Evolutionary conservation across 495 filamentous ascomycete species (phyloP).

Genomic region (Neurospora hispaniola): DNA sequence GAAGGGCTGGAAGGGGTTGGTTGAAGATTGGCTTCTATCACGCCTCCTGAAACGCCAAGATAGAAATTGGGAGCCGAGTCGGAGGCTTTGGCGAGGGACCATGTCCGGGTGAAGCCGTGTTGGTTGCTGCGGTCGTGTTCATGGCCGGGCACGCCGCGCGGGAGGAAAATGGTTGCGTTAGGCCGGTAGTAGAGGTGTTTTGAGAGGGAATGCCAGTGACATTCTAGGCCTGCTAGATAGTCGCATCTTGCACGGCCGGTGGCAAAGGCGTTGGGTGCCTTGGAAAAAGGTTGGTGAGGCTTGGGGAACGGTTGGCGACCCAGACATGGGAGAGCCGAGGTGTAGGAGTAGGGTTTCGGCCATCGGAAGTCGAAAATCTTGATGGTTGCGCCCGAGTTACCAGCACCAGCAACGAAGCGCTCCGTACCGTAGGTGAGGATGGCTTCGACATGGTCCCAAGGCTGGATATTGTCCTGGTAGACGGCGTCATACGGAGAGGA

Average conservation of each 20-base stretch:
- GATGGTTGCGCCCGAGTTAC: constrained; percentile 23
- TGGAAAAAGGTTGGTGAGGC: constrained; percentile 23
- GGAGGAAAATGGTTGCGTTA: constrained; percentile 31
- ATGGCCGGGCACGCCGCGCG: constrained; percentile 5
- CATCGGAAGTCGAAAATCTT: constrained; percentile 41
- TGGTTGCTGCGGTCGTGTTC: background rate
- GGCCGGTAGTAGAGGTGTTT: constrained; percentile 31
- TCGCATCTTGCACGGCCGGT: constrained; percentile 16
- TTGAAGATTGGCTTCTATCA: constrained; percentile 27
- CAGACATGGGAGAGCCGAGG: constrained; percentile 28
- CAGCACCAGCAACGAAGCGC: constrained; percentile 30
- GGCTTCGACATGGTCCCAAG: constrained; percentile 26
- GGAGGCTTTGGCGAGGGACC: constrained; percentile 31
- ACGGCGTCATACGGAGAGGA: constrained; percentile 24
- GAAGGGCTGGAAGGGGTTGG: background rate
- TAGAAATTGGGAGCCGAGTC: constrained; percentile 34
- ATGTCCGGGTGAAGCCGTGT: constrained; percentile 18
- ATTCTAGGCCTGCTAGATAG: constrained; percentile 13
- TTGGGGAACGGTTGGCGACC: constrained; percentile 21
- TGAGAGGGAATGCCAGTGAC: constrained; percentile 34
- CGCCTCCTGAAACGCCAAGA: constrained; percentile 27
- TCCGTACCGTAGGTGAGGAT: constrained; percentile 33
- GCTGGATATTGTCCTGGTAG: constrained; percentile 36
- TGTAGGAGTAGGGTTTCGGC: constrained; percentile 33
- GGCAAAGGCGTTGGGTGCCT: constrained; percentile 8